A percentile compares a stretch with the other conserved stretches of the same genome.
phyloP scores from a whole-genome alignment of 2,329 filamentous ascomycete genomes.

The Colletotrichum sp. region DNA sequence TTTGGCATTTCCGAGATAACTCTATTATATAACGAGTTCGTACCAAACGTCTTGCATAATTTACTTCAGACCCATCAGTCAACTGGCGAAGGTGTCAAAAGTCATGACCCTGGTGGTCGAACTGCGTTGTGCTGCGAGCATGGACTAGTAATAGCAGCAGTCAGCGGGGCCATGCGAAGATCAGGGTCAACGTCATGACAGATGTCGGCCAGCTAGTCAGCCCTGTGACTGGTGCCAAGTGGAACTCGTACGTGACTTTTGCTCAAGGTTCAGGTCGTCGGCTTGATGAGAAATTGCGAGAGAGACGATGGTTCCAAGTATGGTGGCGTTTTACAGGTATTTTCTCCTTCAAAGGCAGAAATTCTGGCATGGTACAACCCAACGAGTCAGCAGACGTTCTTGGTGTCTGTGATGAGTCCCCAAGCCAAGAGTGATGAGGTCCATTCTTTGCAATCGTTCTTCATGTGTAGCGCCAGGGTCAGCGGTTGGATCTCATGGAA shows the following conservation, averaged over 20 bases:
- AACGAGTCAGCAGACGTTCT: background rate
- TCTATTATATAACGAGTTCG: background rate
- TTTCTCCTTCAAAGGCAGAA: background rate
- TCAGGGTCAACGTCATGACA: background rate
- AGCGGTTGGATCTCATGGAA: no score
- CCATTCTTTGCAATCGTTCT: no score
- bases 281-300: background rate
- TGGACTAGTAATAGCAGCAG: background rate
- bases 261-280: background rate
- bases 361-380: background rate
- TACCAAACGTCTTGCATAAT: background rate
- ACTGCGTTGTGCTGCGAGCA: background rate
- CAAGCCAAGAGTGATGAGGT: background rate
- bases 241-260: background rate
- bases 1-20: background rate
- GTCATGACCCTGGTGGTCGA: background rate
- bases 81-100: background rate
- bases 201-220: background rate
- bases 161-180: background rate
- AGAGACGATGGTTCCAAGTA: background rate
- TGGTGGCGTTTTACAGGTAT: background rate
- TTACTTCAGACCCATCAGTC: background rate
- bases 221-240: background rate
- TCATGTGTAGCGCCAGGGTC: no score
- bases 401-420: background rate